phyloP scores from a whole-genome alignment of 805 yeast species.

The Priceomyces fermenticarens region DNA sequence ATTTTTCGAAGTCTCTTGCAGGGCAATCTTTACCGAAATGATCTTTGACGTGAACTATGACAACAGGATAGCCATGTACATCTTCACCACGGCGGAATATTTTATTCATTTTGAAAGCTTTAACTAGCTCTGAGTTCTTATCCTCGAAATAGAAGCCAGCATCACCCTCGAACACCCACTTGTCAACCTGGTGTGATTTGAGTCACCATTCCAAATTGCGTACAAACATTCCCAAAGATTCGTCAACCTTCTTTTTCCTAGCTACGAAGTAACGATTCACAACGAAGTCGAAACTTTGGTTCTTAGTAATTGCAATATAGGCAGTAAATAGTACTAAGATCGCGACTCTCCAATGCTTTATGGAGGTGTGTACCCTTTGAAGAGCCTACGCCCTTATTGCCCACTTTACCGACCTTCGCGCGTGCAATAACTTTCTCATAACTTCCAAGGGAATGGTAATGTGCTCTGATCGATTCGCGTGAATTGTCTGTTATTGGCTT shows the following conservation, averaged over 20 bases:
- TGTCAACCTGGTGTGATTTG: conserved; percentile 55
- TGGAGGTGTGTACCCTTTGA: conserved; percentile 1
- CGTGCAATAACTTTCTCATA: not conserved
- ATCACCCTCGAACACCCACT: conserved; percentile 64
- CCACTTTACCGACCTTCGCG: not conserved
- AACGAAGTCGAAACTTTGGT: conserved; percentile 75
- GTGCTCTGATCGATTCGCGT: conserved; percentile 6
- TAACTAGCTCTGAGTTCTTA: conserved; percentile 36
- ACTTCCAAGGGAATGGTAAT: not conserved
- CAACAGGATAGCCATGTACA: conserved; percentile 31
- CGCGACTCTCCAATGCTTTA: not conserved
- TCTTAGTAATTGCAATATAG: conserved; percentile 29
- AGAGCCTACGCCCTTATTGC: not conserved
- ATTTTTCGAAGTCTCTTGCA: conserved; percentile 42
- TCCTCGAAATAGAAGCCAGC: conserved; percentile 42
- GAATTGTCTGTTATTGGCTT: too few species aligned
- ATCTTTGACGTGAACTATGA: conserved; percentile 16
- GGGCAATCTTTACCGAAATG: conserved; percentile 22
- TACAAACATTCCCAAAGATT: conserved; percentile 42
- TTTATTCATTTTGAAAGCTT: conserved; percentile 61
- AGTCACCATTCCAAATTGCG: conserved; percentile 51
- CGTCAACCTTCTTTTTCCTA: conserved; percentile 74
- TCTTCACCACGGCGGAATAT: conserved; percentile 70
- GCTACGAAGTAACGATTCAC: conserved; percentile 72
- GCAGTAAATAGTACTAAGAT: not conserved